phyloP scores from a whole-genome alignment of 306 rosid genomes.

The Fagus sylvatica region DNA sequence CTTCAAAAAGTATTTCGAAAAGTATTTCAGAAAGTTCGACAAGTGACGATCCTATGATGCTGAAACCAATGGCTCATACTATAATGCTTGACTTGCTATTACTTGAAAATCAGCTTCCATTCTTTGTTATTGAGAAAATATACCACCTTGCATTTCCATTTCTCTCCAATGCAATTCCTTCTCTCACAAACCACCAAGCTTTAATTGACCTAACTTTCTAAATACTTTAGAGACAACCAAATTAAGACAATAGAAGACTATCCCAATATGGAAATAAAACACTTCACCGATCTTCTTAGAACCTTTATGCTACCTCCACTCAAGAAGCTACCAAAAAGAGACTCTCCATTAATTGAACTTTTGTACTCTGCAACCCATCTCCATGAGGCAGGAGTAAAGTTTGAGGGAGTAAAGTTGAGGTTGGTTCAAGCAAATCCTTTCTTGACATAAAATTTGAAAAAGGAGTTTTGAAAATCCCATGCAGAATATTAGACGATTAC shows the following conservation, averaged over 20 bases:
- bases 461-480: background rate
- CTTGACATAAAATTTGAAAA: background rate
- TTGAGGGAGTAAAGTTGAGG: background rate
- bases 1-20: no score
- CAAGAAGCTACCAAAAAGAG: fast-evolving
- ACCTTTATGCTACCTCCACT: background rate
- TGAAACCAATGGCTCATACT: background rate
- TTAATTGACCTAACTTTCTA: fast-evolving
- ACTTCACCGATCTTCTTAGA: background rate
- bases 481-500: fast-evolving
- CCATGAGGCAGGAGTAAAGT: background rate
- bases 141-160: background rate
- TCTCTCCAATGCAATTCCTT: no score
- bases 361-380: background rate
- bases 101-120: conserved; percentile 27
- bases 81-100: background rate
- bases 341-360: fast-evolving
- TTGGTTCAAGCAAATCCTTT: background rate
- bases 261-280: background rate
- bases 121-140: conserved; percentile 5
- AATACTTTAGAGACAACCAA: fast-evolving
- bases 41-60: no score
- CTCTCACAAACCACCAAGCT: background rate
- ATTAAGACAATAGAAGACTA: fast-evolving
- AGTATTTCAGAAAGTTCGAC: background rate